Evolutionary conservation across 169 alveolate species (phyloP), one percentile per base, ranked within the genome.

Genomic region (Eimeria maxima): DNA sequence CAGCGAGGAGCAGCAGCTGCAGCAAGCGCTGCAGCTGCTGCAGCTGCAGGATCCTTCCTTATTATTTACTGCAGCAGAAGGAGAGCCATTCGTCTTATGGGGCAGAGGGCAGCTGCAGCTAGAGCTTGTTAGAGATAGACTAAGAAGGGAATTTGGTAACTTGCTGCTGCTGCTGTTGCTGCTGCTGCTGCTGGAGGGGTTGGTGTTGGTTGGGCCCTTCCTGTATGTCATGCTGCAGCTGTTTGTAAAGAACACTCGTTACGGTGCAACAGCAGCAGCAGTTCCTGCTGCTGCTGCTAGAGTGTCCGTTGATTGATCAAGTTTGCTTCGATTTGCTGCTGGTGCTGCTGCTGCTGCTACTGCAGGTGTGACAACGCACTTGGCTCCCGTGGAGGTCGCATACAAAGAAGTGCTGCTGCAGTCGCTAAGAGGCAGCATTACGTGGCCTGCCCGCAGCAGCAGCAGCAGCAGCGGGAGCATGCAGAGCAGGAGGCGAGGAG

Each of bases 21-120:
- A 44, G 53, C 76, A 86, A 42, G 93, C 93, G 29, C 63, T 88
- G 44, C 81, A 44, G 45, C 67, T 71, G 45, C 81, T 71, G 67
- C n/a, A 22, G 65, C 90, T 90, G 67, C 53, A 65, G 24, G 95
- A 90, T 50, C 81, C 76, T 18, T 65, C 95, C 4, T 44, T 71
- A 14, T 11, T n/a, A 18, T 73, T 71, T 55, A 27, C 45, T 11
- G 53, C n/a, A 29, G 95, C 71, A n/a, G 96, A 83, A 63, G 78
- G 67, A 27, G 95, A 93, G 22, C 38, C 86, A 22, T 60, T 76
- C 69, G 33, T 65, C 4, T 22, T 95, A 63, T 95, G 96, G 96
- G 96, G 95, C 38, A 1, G 44, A 53, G 96, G 96, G 22, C 78
- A 95, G 86, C 73, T 95, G 44, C 96, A 95, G 57, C 90, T 95